These are phyloP conservation scores for Trametes coccinea DNA, from an alignment of 768 basidiomycete genomes.

Conservation along the genomic window DNA sequence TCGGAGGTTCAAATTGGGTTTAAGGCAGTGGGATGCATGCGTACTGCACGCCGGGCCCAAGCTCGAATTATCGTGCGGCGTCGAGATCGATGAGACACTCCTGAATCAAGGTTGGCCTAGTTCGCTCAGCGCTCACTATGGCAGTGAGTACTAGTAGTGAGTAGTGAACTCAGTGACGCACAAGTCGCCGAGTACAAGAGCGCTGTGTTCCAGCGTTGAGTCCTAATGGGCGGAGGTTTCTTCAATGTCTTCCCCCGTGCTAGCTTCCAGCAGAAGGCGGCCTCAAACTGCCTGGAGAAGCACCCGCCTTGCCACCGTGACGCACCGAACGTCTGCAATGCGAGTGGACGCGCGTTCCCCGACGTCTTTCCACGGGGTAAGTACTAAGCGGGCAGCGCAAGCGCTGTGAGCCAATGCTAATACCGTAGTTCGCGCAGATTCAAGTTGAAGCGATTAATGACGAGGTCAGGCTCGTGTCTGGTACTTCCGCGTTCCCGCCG, in stretches of 20 bases:
- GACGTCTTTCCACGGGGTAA: conserved; percentile 38
- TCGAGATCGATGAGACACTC: too few species aligned
- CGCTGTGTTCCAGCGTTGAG: conserved; percentile 35
- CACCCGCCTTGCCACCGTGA: conserved; percentile 34
- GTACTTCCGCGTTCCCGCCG: conserved; percentile 66
- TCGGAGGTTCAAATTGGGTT: background rate
- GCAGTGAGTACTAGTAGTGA: background rate
- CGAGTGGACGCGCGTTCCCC: conserved; percentile 35
- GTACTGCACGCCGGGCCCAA: too few species aligned
- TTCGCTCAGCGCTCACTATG: too few species aligned
- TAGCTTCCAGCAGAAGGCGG: conserved; percentile 36
- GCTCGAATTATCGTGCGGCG: too few species aligned
- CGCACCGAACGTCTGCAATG: conserved; percentile 35
- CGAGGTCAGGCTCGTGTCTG: conserved; percentile 40
- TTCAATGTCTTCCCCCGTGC: conserved; percentile 42
- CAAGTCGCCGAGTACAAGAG: conserved; percentile 35
- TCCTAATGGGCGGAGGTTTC: conserved; percentile 42
- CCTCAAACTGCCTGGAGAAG: conserved; percentile 29
- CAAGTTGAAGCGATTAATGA: conserved; percentile 35
- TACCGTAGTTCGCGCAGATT: conserved; percentile 25
- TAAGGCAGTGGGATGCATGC: background rate
- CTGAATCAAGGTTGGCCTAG: too few species aligned
- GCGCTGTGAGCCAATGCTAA: background rate
- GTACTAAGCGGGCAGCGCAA: background rate
- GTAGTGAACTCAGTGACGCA: too few species aligned